Evolutionary conservation across 2,329 filamentous ascomycete species (phyloP), one percentile per base, ranked within the genome.

Genomic region (Clonostachys sp.): DNA sequence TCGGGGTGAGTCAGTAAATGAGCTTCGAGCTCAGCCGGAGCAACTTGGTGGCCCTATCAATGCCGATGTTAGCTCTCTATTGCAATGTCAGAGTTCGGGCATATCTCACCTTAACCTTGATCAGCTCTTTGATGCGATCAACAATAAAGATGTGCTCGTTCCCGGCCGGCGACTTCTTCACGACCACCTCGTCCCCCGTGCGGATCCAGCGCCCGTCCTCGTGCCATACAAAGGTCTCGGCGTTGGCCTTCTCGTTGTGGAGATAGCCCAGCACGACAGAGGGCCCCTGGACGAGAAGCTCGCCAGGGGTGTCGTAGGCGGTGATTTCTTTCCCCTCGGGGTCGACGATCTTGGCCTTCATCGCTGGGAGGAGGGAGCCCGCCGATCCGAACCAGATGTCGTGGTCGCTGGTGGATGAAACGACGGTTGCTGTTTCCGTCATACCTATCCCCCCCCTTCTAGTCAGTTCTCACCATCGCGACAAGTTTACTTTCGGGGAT

Each of bases 141-240:
- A 89, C 86, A 49, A 96, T 87, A 63, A 88, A 86, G 41, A 95
- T 61, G 59, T 95, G 90, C 63, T 94, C 87, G 53, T 84, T 71
- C 3, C 87, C 87, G 4, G 71, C 70, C 0, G 78, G 79, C 14
- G 78, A 69, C 56, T 77, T 73, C 3, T 75, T 74, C 18, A 92
- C 69, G 6, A 91, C 71, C 0, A 84, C 89, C 60, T 92, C 87
- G 57, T 95, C 89, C 12, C 90, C 90, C 0, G 90, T 95, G 34
- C 78, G 79, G 75, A 92, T 80, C 78, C 87, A 91, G 54, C 80
- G 64, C 7, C 81, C 80, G 52, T 89, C 81, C 6, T 82, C 73
- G 46, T 80, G 73, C 50, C 64, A 68, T 1, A 80, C 58, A 57
- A 88, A 94, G 0, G 89, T 91, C 59, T 92, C 88, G 46, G 76